These are phyloP conservation scores for Bipolaris bicolor DNA, from an alignment of 2,329 filamentous ascomycete species.

Conservation along the genomic window DNA sequence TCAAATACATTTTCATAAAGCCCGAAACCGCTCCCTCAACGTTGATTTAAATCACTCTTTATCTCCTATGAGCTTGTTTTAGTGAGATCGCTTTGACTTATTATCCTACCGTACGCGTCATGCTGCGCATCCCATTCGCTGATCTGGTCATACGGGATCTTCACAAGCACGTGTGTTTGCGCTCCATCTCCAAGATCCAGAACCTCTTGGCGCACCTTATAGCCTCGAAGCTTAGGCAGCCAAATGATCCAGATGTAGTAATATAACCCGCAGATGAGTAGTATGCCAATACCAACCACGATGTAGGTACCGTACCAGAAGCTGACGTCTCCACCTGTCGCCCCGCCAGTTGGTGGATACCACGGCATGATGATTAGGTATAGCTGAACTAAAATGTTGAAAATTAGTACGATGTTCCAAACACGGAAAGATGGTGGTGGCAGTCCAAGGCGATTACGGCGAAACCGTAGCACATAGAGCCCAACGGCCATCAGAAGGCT, in stretches of 20 bases:
- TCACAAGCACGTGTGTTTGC: background rate
- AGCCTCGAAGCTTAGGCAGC: background rate
- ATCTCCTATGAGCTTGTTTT: background rate
- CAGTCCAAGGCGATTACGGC: slow-evolving; percentile 33
- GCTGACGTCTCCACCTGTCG: slow-evolving; percentile 57
- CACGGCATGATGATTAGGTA: slow-evolving; percentile 70
- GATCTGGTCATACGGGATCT: background rate
- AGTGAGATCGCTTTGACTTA: background rate
- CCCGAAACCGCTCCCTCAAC: too few relatives aligned
- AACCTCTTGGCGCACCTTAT: background rate
- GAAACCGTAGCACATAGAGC: slow-evolving; percentile 34
- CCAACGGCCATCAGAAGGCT: slow-evolving; percentile 36
- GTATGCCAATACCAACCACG: slow-evolving; percentile 63
- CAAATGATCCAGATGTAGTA: slow-evolving; percentile 36
- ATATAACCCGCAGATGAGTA: slow-evolving; percentile 30
- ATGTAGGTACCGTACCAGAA: slow-evolving; percentile 78
- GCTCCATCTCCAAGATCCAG: background rate
- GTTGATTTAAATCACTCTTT: too few relatives aligned
- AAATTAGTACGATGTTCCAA: slow-evolving; percentile 34
- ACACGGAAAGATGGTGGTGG: slow-evolving; percentile 31
- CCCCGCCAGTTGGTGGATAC: slow-evolving; percentile 68
- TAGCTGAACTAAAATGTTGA: slow-evolving; percentile 33
- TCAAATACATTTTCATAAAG: too few relatives aligned
- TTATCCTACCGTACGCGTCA: background rate
- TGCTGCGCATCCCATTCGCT: background rate